A percentile compares a stretch with the other conserved stretches of the same genome.
Conservation (phyloP, 768 basidiomycete genomes). For the Pisolithus orientalis region DNA sequence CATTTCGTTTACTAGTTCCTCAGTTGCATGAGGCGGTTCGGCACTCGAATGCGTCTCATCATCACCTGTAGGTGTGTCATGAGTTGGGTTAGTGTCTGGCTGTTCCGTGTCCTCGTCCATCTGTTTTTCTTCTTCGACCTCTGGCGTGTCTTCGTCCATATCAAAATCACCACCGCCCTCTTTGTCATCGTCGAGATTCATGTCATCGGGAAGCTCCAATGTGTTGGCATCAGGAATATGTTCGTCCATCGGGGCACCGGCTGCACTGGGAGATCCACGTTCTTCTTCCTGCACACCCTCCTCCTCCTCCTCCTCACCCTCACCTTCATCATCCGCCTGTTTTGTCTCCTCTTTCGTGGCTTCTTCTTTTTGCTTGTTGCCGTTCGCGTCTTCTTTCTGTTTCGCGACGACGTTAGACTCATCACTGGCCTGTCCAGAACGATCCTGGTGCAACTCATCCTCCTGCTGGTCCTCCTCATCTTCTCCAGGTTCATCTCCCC, state of each 20-base stretch:
- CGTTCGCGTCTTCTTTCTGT: constrained; percentile 44
- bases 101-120: constrained; percentile 19
- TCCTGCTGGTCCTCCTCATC: constrained; percentile 45
- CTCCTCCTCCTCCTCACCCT: constrained; percentile 21
- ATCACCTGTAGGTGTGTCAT: constrained; percentile 14
- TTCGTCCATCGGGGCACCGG: constrained; percentile 35
- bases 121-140: constrained; percentile 20
- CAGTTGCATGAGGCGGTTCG: constrained; percentile 11
- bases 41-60: constrained; percentile 20
- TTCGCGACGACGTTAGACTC: constrained; percentile 76
- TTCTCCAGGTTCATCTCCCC: constrained; percentile 78
- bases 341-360: constrained; percentile 22
- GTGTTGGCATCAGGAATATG: constrained; percentile 65
- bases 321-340: constrained; percentile 19
- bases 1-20: constrained; percentile 11
- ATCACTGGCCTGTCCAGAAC: constrained; percentile 40
- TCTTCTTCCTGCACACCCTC: constrained; percentile 23
- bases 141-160: constrained; percentile 35
- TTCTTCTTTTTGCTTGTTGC: constrained; percentile 28
- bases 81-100: constrained; percentile 5
- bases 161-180: constrained; percentile 22
- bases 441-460: constrained; percentile 56
- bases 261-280: constrained; percentile 21
- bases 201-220: constrained; percentile 85
- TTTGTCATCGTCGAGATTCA: constrained; percentile 48